phyloP scores from a whole-genome alignment of 2,329 filamentous ascomycete genomes.

The Pestalotiopsis sp. region DNA sequence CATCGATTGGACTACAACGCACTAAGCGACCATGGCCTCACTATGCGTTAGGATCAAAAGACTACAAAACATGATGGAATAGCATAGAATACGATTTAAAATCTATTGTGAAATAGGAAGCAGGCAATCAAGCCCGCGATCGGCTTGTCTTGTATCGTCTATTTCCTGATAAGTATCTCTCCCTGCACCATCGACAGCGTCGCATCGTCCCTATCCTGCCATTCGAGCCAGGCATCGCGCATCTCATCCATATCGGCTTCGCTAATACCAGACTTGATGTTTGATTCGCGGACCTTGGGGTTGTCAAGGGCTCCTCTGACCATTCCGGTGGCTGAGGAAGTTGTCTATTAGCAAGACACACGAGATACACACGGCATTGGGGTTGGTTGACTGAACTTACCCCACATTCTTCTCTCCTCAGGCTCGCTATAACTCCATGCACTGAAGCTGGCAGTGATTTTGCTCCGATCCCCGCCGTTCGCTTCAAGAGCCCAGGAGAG shows the following conservation, averaged over 20 bases:
- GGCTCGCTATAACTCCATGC: conserved; percentile 15
- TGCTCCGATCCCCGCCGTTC: conserved; percentile 5
- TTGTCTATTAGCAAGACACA: not conserved
- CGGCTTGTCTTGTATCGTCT: not conserved
- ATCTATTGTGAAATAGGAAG: not conserved
- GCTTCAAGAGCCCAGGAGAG: conserved; percentile 1
- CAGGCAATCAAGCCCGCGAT: not conserved
- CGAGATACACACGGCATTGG: too few species aligned
- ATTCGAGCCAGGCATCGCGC: conserved; percentile 15
- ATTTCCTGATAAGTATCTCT: not conserved
- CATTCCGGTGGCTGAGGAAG: conserved; percentile 14
- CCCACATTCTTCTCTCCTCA: conserved; percentile 17
- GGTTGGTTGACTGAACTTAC: conserved; percentile 1
- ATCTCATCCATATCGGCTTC: conserved; percentile 16
- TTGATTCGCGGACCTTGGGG: conserved; percentile 11
- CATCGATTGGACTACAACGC: not conserved
- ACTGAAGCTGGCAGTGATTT: conserved; percentile 17
- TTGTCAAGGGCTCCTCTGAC: conserved; percentile 6
- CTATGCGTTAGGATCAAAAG: not conserved
- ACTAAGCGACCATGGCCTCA: not conserved
- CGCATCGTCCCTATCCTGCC: conserved; percentile 15
- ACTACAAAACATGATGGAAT: not conserved
- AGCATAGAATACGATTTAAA: not conserved
- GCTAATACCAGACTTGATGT: conserved; percentile 12
- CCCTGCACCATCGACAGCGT: conserved; percentile 8